Conservation (phyloP, 163 green algal genomes). For the Scenedesmus sp. region DNA sequence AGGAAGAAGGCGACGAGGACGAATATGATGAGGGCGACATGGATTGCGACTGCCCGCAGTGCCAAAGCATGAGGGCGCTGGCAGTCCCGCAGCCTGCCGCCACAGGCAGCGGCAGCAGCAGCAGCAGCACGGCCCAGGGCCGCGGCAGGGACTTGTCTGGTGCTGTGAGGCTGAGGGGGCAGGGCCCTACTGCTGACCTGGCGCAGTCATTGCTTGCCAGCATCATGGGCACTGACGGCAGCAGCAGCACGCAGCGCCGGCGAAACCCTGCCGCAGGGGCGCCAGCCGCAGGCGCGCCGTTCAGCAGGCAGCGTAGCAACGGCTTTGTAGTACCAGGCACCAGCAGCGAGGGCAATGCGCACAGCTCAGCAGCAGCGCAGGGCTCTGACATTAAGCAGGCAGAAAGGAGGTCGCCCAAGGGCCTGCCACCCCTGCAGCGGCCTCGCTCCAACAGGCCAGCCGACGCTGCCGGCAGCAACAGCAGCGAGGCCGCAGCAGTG, state of each 20-base stretch:
- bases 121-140: neutral
- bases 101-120: neutral
- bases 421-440: neutral
- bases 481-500: neutral
- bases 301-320: conserved; percentile 31
- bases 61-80: neutral
- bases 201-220: neutral
- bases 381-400: neutral
- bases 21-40: neutral
- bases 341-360: neutral
- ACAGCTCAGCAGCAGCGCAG: neutral
- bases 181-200: neutral
- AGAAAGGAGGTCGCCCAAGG: neutral
- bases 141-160: too few species aligned
- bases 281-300: neutral
- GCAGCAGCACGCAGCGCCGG: neutral
- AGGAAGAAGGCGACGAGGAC: neutral
- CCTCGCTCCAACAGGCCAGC: neutral
- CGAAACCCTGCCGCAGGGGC: neutral
- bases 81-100: neutral
- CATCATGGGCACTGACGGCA: neutral
- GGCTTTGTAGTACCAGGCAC: conserved; percentile 1
- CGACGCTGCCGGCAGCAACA: conserved; percentile 5
- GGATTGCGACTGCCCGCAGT: neutral
- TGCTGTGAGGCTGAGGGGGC: neutral